Evolutionary conservation across 2,329 filamentous ascomycete species (phyloP).

Genomic region (Sclerotinia minor): DNA sequence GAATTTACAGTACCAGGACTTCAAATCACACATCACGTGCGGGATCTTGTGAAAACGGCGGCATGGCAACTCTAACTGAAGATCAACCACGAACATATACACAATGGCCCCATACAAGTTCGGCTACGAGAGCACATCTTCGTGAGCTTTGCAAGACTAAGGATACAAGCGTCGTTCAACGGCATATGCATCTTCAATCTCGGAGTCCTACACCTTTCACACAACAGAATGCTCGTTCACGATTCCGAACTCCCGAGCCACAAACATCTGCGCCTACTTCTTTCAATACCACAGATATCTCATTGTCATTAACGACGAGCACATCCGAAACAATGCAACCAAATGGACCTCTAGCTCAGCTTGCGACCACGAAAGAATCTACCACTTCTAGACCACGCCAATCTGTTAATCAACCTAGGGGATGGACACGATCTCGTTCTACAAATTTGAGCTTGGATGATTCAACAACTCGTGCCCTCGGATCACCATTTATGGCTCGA

Average conservation of each 20-base stretch:
- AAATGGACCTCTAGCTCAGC: constrained; percentile 59
- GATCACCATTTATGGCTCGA: constrained; percentile 50
- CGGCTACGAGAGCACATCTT: constrained; percentile 61
- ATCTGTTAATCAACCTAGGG: constrained; percentile 7
- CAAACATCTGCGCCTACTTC: constrained; percentile 44
- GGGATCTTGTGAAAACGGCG: constrained; percentile 46
- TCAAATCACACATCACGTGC: constrained; percentile 27
- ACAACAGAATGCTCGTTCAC: constrained; percentile 52
- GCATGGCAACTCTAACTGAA: constrained; percentile 57
- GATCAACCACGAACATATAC: constrained; percentile 51
- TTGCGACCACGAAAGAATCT: constrained; percentile 45
- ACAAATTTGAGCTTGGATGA: constrained; percentile 19
- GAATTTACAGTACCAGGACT: constrained; percentile 19
- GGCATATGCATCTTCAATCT: constrained; percentile 50
- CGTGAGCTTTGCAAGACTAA: constrained; percentile 62
- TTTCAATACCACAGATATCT: constrained; percentile 63
- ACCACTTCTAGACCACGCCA: neutral
- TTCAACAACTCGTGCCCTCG: constrained; percentile 31
- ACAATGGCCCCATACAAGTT: constrained; percentile 64
- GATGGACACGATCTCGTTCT: constrained; percentile 13
- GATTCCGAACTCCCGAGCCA: constrained; percentile 50
- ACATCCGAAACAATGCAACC: constrained; percentile 66
- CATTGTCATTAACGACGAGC: constrained; percentile 61
- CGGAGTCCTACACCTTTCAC: constrained; percentile 58
- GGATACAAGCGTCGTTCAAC: constrained; percentile 47